Base-by-base conservation (phyloP, 371 early-diverging fungal genomes). In the Apophysomyces ossiformis region DNA sequence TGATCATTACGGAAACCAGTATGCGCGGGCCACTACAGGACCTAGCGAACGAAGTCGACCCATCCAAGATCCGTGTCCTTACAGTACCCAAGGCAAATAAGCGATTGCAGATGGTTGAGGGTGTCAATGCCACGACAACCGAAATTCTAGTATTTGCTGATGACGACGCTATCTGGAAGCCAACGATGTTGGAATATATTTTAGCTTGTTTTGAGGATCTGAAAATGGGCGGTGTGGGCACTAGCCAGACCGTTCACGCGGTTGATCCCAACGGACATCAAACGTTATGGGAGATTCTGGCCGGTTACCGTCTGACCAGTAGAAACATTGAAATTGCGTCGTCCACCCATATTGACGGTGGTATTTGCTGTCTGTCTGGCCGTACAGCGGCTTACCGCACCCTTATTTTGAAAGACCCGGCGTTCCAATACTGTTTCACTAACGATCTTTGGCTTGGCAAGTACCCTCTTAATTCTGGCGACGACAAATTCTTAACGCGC, bases 341-440 rank as follows among this genome's bases (percentile, higher is more conserved):
- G 1, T 85, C 88, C 9, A 89, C 90, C 0, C 88, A 90, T 60
- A 89, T 90, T 32, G 90, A 90, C 61, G 89, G 90, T 21, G 90
- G 90, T 9, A 86, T 90, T 16, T 89, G 89, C 60, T 90, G 90
- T 66, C 67, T 90, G 36, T 89, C 89, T 3, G 90, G 90, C 15
- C 83, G 90, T 9, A 90, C 90, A 15, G 90, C 90, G 36, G 88
- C 89, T n/a, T 90, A 90, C 69, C 85, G 90, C 32, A 87, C 89
- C 11, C 71, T 82, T 43, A 90, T 90, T 66, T 75, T 90, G 15
- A 87, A 87, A 67, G 89, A 89, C 64, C 90, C 89, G 1, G 84
- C 83, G 16, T 90, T 90, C 78, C 89, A 89, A 58, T 86, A 87
- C 69, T 77, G 82, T 16, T 90, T 90, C 64, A 87, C 88, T 11